These are phyloP conservation scores for Ogataea ramenticola DNA, from an alignment of 805 yeast species.

Conservation along the genomic window DNA sequence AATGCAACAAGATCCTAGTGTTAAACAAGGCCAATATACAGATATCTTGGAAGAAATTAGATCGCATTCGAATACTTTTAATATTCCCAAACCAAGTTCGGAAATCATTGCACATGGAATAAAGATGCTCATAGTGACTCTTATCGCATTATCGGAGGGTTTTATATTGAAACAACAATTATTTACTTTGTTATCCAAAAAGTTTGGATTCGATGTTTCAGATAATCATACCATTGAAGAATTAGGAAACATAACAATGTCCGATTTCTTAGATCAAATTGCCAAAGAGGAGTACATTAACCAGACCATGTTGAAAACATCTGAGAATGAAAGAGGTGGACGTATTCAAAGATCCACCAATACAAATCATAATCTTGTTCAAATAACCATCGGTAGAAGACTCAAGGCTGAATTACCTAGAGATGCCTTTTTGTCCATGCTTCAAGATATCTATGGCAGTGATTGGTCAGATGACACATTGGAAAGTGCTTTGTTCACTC, in stretches of 20 bases:
- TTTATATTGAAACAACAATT: conserved; percentile 21
- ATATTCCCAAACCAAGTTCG: conserved; percentile 19
- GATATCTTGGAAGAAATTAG: not conserved
- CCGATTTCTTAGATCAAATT: conserved; percentile 14
- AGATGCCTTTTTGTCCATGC: conserved; percentile 16
- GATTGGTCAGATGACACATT: conserved; percentile 23
- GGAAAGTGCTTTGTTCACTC: conserved; percentile 18
- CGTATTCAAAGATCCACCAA: conserved; percentile 3
- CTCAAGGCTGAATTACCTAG: conserved; percentile 19
- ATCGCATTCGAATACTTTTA: conserved; percentile 5
- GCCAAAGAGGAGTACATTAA: conserved; percentile 21
- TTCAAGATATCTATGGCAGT: conserved; percentile 18
- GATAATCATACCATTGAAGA: conserved; percentile 15
- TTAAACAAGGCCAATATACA: not conserved
- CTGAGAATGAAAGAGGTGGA: conserved; percentile 2
- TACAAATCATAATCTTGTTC: conserved; percentile 18
- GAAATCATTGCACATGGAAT: conserved; percentile 20
- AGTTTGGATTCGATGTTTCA: conserved; percentile 15
- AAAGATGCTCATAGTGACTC: conserved; percentile 17
- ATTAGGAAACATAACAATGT: conserved; percentile 13
- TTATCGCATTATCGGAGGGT: conserved; percentile 20
- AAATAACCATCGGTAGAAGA: conserved; percentile 23
- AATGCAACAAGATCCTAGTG: conserved; percentile 1
- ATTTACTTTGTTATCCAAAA: conserved; percentile 12
- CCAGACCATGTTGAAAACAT: conserved; percentile 3